phyloP scores from a whole-genome alignment of 495 filamentous ascomycete species.

The Hyaloscypha hepaticicola region DNA sequence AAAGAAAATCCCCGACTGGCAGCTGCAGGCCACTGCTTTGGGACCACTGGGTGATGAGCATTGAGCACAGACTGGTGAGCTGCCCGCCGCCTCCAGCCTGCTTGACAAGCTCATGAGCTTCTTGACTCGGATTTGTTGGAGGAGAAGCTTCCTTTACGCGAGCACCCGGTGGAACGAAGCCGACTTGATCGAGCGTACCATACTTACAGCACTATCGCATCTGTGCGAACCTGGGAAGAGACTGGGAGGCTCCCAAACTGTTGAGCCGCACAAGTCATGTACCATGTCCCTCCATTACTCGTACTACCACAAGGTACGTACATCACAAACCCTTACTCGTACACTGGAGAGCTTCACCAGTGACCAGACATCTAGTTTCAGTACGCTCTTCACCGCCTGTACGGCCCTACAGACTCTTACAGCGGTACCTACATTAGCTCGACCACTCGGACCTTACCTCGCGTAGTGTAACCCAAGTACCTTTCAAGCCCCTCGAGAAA shows the following conservation, averaged over 20 bases:
- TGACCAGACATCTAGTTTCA: background rate
- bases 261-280: background rate
- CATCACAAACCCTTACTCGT: background rate
- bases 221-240: background rate
- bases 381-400: background rate
- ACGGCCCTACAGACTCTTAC: background rate
- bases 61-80: background rate
- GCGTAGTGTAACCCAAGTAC: background rate
- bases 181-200: background rate
- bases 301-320: background rate
- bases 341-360: background rate
- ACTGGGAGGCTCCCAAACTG: background rate
- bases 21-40: constrained; percentile 4
- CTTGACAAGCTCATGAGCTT: constrained; percentile 2
- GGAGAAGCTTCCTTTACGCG: background rate
- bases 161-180: background rate
- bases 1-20: constrained; percentile 15
- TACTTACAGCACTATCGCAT: too few relatives aligned
- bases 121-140: background rate
- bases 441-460: background rate
- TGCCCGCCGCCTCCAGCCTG: background rate
- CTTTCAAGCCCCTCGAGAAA: background rate
- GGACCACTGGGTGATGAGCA: background rate
- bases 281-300: background rate
- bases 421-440: background rate